Base-by-base conservation (phyloP, 768 basidiomycete genomes). In the Lactarius deliciosus region DNA sequence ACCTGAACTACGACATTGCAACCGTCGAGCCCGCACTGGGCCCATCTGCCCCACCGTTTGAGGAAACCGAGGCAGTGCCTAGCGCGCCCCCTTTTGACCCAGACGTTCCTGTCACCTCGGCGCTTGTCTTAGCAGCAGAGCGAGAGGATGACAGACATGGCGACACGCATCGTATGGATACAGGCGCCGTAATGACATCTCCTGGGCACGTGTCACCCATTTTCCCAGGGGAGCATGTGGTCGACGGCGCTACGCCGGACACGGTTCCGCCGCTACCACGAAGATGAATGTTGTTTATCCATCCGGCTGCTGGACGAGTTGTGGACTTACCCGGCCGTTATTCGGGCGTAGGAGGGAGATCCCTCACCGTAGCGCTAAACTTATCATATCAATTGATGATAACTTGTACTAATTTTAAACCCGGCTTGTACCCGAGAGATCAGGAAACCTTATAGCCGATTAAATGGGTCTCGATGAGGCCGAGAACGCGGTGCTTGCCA, bases 41-140 rank as follows among this genome's bases (percentile, higher is more conserved):
- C 11, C 68, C 68, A 5, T 69, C 68, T 13, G 68, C 68, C 5
- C 68, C 68, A 4, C 68, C 70, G 7, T 69, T 66, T 8, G 69
- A 70, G 38, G 70, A 71, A 38, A 25, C 16, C 2, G 60, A 20
- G 28, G 53, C 57, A 20, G 58, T 66, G 13, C 65, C 61, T 11
- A 63, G 61, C 43, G 68, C 68, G 0, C 70, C 70, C 25, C 64
- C 62, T 1, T 43, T 66, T 53, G 70, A 64, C 16, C 22, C 32
- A 18, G 68, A 60, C 5, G 57, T 16, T 20, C 61, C 58, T 15
- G 63, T 53, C 4, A 61, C 69, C 10, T 69, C 69, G 11, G 69
- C 69, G 18, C 69, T 64, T 28, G 60, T 60, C n/a, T 43, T 64
- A 22, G 53, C 5, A 7, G 9, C 47, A 50, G 47, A 50, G 47